phyloP scores from a whole-genome alignment of 2,329 filamentous ascomycete genomes.

The Pseudocercospora fijiensis region DNA sequence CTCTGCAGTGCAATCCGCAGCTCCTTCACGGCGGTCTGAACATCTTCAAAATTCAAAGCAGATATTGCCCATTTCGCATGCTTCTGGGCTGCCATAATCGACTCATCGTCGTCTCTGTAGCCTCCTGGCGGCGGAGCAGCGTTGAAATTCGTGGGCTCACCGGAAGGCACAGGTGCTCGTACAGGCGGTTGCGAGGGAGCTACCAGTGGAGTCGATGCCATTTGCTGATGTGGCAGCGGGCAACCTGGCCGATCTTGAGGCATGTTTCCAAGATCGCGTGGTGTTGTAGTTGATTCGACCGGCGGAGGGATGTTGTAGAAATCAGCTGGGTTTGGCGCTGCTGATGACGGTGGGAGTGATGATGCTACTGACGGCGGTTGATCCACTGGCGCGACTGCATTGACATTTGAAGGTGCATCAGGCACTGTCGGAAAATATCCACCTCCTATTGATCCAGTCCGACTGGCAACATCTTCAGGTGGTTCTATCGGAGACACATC shows the following conservation, averaged over 20 bases:
- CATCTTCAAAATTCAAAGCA: conserved; percentile 93
- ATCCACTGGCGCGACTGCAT: conserved; percentile 8
- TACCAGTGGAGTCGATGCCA: conserved; percentile 13
- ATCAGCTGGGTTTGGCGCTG: conserved; percentile 21
- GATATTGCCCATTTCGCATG: conserved; percentile 97
- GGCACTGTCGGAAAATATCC: conserved; percentile 60
- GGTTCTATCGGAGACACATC: conserved; percentile 57
- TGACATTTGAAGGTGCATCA: conserved; percentile 37
- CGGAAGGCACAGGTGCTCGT: conserved; percentile 23
- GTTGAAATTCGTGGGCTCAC: conserved; percentile 12
- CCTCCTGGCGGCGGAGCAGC: conserved; percentile 37
- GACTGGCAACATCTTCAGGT: conserved; percentile 31
- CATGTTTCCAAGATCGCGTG: conserved; percentile 14
- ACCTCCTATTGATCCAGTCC: conserved; percentile 53
- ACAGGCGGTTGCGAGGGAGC: conserved; percentile 18
- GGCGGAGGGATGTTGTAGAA: conserved; percentile 25
- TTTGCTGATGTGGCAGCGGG: conserved; percentile 19
- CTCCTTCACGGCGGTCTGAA: conserved; percentile 83
- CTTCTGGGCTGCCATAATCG: conserved; percentile 81
- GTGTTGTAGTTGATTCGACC: conserved; percentile 14
- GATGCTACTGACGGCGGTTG: conserved; percentile 14
- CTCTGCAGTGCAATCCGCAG: conserved; percentile 69
- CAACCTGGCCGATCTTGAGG: conserved; percentile 12
- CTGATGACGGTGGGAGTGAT: not conserved
- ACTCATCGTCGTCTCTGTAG: conserved; percentile 63